These are phyloP conservation scores for Solanum pennellii DNA, from an alignment of 257 asterid species.

Conservation along the genomic window DNA sequence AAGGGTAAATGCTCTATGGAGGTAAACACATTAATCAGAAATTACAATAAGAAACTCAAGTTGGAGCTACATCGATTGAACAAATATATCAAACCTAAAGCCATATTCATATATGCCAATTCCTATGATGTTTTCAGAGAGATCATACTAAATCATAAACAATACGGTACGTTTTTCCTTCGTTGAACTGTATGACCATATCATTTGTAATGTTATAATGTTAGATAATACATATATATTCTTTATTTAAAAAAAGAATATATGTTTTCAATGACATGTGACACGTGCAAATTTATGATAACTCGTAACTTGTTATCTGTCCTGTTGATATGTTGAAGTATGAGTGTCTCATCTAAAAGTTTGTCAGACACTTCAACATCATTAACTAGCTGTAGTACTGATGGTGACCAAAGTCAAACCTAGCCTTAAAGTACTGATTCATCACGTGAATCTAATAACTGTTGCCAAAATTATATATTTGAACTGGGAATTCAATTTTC, in stretches of 20 bases:
- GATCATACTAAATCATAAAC: conserved; percentile 11
- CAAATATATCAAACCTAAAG: conserved; percentile 6
- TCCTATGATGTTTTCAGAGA: conserved; percentile 29
- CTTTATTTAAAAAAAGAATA: neutral
- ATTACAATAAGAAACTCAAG: conserved; percentile 30
- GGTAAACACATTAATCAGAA: conserved; percentile 21
- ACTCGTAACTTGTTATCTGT: neutral
- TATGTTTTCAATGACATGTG: neutral
- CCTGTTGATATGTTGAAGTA: neutral
- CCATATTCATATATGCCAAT: conserved; percentile 31
- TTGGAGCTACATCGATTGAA: conserved; percentile 15
- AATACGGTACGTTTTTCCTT: conserved; percentile 12
- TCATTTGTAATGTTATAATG: neutral
- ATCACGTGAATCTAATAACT: neutral
- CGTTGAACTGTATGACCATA: neutral
- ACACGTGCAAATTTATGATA: too few relatives aligned
- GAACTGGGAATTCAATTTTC: neutral
- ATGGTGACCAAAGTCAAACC: too few relatives aligned
- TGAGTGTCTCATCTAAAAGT: neutral
- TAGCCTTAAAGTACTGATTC: neutral
- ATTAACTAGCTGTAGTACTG: neutral
- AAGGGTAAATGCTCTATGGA: conserved; percentile 18
- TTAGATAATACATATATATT: neutral
- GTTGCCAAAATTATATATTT: neutral
- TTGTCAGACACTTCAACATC: neutral